Evolutionary conservation across 345 rosid species (phyloP), one percentile per base, ranked within the genome.

Genomic region (Luvunga scandens): DNA sequence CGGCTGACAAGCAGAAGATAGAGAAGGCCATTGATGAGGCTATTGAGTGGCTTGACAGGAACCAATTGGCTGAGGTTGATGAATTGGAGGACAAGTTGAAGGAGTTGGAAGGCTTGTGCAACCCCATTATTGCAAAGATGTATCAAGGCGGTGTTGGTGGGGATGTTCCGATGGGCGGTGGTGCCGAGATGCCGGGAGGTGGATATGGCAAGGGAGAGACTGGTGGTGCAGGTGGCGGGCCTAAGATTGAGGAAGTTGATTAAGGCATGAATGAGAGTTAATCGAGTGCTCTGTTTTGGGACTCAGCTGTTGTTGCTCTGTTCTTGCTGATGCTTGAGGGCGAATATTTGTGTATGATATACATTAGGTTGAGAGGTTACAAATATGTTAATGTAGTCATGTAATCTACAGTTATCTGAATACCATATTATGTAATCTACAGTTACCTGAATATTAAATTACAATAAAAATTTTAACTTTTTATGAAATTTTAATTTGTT

Each of bases 181-280:
- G 28, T 36, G 27, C 48, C 5, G 48, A 34, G 16, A 66, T 36
- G 70, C 70, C 70, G 7, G 10, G 25, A 4, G 18, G 48, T 2
- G 77, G 65, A 2, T 55, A 59, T 76, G 64, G 64, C 27, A 74
- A 39, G 30, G 53, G 60, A 12, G 33, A 57, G 28, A 66, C 78
- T 1, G 67, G 73, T 31, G 57, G 67, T 9, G 24, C 66, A 3
- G 78, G 82, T 65, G 53, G 63, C 5, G 82, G 82, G 22, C 82
- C 82, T 30, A 79, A 74, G 78, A 79, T 79, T 75, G 78, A 79
- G 60, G 82, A 79, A 50, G 82, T 79, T 66, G 77, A 73, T 18
- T 73, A 28, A 73, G 7, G 48, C 55, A 6, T 1, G 22, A 24
- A 25, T n/a, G 50, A 12, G 71, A 16, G 50, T 66, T 19, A n/a